phyloP scores from a whole-genome alignment of 1,284 basidiomycete species.

The Malassezia japonica region DNA sequence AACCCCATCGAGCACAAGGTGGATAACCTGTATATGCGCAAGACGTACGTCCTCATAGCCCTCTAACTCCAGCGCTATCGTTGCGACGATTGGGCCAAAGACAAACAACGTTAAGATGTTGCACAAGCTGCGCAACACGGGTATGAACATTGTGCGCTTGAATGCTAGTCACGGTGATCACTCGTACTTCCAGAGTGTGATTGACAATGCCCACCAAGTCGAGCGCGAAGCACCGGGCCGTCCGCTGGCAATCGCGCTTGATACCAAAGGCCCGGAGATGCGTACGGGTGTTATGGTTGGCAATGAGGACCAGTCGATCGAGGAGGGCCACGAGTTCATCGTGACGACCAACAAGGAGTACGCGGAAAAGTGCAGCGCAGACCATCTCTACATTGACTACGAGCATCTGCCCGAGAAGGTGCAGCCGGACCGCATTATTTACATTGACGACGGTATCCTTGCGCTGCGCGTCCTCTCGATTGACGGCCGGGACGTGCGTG shows the following conservation, averaged over 20 bases:
- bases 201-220: slow-evolving; percentile 42
- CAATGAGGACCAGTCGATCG: slow-evolving; percentile 72
- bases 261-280: slow-evolving; percentile 99
- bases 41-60: slow-evolving; percentile 30
- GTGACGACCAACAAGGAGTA: slow-evolving; percentile 77
- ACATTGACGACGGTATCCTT: slow-evolving; percentile 92
- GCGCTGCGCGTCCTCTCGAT: slow-evolving; percentile 84
- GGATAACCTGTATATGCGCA: slow-evolving; percentile 45
- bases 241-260: slow-evolving; percentile 91
- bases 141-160: slow-evolving; percentile 48
- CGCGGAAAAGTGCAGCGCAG: slow-evolving; percentile 73
- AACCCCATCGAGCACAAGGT: slow-evolving; percentile 44
- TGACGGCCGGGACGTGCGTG: slow-evolving; percentile 51
- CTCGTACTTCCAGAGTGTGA: slow-evolving; percentile 44
- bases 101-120: slow-evolving; percentile 44
- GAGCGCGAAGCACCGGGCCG: slow-evolving; percentile 55
- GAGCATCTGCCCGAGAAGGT: slow-evolving; percentile 90
- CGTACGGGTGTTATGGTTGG: slow-evolving; percentile 88
- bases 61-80: slow-evolving; percentile 33
- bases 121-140: slow-evolving; percentile 40
- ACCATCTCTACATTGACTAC: slow-evolving; percentile 53
- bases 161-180: slow-evolving; percentile 47
- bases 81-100: slow-evolving; percentile 47
- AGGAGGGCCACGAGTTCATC: slow-evolving; percentile 87
- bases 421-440: slow-evolving; percentile 86